Conservation (phyloP, 805 yeast genomes). For the Middelhovenomyces tepae region DNA sequence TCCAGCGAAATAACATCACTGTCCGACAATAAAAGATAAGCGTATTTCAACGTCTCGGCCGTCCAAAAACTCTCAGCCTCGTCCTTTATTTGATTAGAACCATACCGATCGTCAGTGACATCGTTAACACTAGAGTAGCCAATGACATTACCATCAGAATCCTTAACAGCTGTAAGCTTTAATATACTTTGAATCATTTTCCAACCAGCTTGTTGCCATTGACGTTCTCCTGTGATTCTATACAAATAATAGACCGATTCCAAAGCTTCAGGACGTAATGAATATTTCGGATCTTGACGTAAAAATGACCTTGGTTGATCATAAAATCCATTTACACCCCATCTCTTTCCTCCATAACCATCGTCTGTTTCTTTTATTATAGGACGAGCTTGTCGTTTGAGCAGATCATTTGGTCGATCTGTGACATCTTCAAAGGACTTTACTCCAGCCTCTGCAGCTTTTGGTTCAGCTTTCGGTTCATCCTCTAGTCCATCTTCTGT, state of each 20-base stretch:
- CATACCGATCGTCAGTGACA: slow-evolving; percentile 27
- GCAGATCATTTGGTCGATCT: no score
- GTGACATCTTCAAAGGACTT: no score
- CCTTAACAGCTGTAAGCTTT: slow-evolving; percentile 17
- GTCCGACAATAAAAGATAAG: slow-evolving; percentile 40
- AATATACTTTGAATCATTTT: slow-evolving; percentile 33
- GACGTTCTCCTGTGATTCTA: slow-evolving; percentile 49
- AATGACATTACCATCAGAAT: slow-evolving; percentile 24
- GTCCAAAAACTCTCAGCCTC: slow-evolving; percentile 45
- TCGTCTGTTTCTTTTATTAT: slow-evolving; percentile 3
- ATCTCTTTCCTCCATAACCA: slow-evolving; percentile 16
- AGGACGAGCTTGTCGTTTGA: slow-evolving; percentile 6
- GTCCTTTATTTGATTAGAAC: slow-evolving; percentile 26
- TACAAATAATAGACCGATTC: slow-evolving; percentile 53
- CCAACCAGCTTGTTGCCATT: slow-evolving; percentile 51
- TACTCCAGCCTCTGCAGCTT: background rate
- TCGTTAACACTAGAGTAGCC: slow-evolving; percentile 34
- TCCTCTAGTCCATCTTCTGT: background rate
- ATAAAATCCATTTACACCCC: slow-evolving; percentile 18
- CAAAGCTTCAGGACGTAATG: slow-evolving; percentile 53
- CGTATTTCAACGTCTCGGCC: slow-evolving; percentile 52
- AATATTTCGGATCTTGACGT: slow-evolving; percentile 28
- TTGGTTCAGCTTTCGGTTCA: slow-evolving; percentile 4
- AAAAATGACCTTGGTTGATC: slow-evolving; percentile 18
- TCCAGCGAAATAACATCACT: slow-evolving; percentile 37